Base-by-base conservation (phyloP, 257 asterid species). In the Solanum appendiculatum region DNA sequence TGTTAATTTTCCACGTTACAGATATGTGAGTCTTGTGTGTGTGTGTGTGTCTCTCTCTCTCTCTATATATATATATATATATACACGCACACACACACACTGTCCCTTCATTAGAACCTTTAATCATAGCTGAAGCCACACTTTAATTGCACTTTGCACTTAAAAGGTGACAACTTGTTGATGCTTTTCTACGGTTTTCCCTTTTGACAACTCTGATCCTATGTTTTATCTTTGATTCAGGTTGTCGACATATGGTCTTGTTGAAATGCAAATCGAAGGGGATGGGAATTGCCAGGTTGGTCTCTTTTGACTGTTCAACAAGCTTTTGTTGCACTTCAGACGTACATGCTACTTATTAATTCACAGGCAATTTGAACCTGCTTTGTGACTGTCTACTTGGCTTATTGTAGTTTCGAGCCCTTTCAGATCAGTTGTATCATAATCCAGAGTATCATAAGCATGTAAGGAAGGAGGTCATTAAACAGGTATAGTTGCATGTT, bases 271-370 rank as follows among this genome's bases (percentile, higher is more conserved):
- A 88, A 97, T 97, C 2, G 98, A 94, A 87, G 99, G 99, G 89
- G 99, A 97, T 85, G 99, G 99, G 60, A 96, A 97, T 92, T 97
- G 99, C 89, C 99, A 97, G 98, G 99, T 95, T 89, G 66, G 95
- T 89, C 90, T 84, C 66, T 63, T 9, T 87, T 82, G 60, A 64
- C 68, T 87, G 86, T 74, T 86, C 31, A n/a, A 58, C 72, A 82
- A 69, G 60, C 33, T 68, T 60, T 34, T 64, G 23, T 85, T 40
- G 31, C 16, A 69, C 82, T 82, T 74, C 68, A 63, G 86, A 51
- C 40, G 80, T 33, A 36, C 60, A 29, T 72, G 87, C 86, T 75
- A 39, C 37, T 60, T 82, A 39, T 25, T 44, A 54, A 44, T 64
- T 60, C 21, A 14, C 27, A 18, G 33, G 34, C 69, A 31, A 34